A percentile compares a stretch with the other conserved stretches of the same genome.
Evolutionary conservation across 2,329 filamentous ascomycete species (phyloP).

Genomic region (Exophiala sideris): DNA sequence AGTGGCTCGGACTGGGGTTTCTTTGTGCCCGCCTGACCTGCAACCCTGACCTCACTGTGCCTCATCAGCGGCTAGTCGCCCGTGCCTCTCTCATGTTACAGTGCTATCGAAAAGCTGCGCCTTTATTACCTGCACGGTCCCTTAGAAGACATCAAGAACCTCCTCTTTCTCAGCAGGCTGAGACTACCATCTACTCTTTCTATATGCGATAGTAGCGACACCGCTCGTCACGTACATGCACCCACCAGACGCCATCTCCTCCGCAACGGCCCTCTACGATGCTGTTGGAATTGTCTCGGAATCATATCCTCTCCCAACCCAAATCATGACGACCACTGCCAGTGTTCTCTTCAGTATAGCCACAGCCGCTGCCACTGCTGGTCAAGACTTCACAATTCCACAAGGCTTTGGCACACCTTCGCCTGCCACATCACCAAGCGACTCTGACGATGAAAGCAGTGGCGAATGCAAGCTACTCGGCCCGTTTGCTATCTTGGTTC

Average conservation of each 20-base stretch:
- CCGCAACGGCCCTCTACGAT: conserved; percentile 9
- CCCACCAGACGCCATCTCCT: conserved; percentile 12
- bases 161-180: too few species aligned
- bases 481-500: conserved; percentile 85
- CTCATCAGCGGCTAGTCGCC: too few species aligned
- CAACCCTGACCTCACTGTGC: too few species aligned
- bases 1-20: too few species aligned
- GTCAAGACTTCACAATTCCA: background rate
- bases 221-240: conserved; percentile 11
- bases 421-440: conserved; percentile 21
- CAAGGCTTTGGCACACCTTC: conserved; percentile 13
- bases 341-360: conserved; percentile 20
- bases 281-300: conserved; percentile 6
- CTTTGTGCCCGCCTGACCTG: too few species aligned
- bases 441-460: conserved; percentile 44
- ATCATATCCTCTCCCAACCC: background rate
- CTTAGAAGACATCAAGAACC: too few species aligned
- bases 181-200: too few species aligned
- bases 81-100: too few species aligned
- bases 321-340: conserved; percentile 10
- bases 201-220: background rate
- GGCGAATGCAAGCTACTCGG: conserved; percentile 86
- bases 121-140: too few species aligned
- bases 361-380: conserved; percentile 13
- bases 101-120: too few species aligned